These are phyloP conservation scores for Lactarius vividus DNA, from an alignment of 768 basidiomycete genomes.

Conservation along the genomic window DNA sequence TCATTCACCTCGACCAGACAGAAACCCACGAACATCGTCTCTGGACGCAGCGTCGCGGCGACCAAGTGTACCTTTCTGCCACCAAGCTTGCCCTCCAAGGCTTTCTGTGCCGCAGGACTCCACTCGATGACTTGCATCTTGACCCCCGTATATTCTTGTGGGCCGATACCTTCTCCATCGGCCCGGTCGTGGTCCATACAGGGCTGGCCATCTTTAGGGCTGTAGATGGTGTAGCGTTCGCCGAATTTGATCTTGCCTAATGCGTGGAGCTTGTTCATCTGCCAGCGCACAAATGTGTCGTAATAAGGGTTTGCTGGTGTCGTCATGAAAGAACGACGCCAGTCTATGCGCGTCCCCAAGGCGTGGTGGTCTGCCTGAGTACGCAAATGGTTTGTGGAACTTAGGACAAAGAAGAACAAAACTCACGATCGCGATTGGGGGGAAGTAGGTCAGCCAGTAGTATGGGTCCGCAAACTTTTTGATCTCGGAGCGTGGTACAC, in stretches of 20 bases:
- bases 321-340: slow-evolving; percentile 92
- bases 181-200: slow-evolving; percentile 99
- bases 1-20: neutral
- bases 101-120: slow-evolving; percentile 64
- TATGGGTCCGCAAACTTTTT: slow-evolving; percentile 96
- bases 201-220: slow-evolving; percentile 96
- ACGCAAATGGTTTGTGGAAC: slow-evolving; percentile 28
- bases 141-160: slow-evolving; percentile 91
- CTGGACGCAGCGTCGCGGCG: slow-evolving; percentile 94
- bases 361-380: slow-evolving; percentile 67
- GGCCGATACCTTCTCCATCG: slow-evolving; percentile 91
- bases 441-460: slow-evolving; percentile 92
- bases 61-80: slow-evolving; percentile 86
- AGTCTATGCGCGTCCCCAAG: slow-evolving; percentile 95
- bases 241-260: slow-evolving; percentile 97
- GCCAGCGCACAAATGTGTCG: slow-evolving; percentile 97
- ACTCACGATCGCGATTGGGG: slow-evolving; percentile 82
- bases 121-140: slow-evolving; percentile 93
- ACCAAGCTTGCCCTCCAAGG: slow-evolving; percentile 65
- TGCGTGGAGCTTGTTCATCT: slow-evolving; percentile 86
- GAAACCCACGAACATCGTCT: slow-evolving; percentile 75
- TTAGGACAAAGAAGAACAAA: neutral
- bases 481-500: slow-evolving; percentile 83
- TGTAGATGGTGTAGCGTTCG: slow-evolving; percentile 97
- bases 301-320: slow-evolving; percentile 97